Evolutionary conservation across 1,139 yeast genomes (phyloP), one percentile per base, ranked within the genome.

Genomic region (Suhomyces ambrosiae): DNA sequence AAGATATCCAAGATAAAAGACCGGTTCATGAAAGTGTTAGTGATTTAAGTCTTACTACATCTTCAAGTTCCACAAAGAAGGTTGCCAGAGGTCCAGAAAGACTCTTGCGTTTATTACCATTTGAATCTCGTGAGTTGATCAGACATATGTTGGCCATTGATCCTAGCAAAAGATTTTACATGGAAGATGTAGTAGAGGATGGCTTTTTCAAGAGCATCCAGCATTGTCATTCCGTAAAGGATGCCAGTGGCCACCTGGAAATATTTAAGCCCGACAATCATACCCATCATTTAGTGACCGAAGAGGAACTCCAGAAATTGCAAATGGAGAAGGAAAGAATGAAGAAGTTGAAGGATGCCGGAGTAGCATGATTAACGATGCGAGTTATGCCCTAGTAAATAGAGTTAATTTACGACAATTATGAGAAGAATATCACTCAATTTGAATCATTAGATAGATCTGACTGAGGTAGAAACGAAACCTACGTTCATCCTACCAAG

Each of bases 261-360:
- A 27, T 36, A 2, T 13, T 40, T 13, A 42, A 46, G 8, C 60
- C 63, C 1, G 60, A 55, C 22, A 63, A 63, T 32, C 85, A 80
- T 49, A 58, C 50, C 12, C 86, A 80, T 53, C 82, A 80, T 55
- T 61, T 80, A 48, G 65, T 79, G 2, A 71, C 81, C 1, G 84
- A 79, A 45, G 79, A 76, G 12, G 80, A 76, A 33, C 60, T 76
- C 36, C 65, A 65, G 29, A 67, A 66, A 45, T 48, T 74, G 7
- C 65, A 68, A 25, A 58, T 54, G 39, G 79, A 72, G 39, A 59
- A 60, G 44, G 39, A 31, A 12, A 50, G 64, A 44, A 45, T 60
- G 36, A 61, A 64, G 49, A 54, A 49, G 38, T 40, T 49, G 32
- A 48, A 50, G 37, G 50, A 48, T 10, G 40, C 50, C 3, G 37